Percentiles rank a stretch among this genome's conserved stretches.
phyloP scores from a whole-genome alignment of 495 filamentous ascomycete species.

The Lineolata rhizophorae region DNA sequence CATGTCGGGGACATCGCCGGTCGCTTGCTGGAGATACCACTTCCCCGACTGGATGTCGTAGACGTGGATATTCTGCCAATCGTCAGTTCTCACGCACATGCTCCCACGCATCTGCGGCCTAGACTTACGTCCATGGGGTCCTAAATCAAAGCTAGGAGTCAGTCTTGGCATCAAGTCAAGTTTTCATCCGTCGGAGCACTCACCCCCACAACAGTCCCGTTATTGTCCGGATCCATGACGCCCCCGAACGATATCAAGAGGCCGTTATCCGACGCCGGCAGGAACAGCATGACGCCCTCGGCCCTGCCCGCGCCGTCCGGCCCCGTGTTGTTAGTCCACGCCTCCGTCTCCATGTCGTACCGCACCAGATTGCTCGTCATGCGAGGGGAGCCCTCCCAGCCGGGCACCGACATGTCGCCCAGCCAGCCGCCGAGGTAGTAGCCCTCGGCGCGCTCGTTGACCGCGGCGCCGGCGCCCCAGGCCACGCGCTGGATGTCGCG shows the following conservation, averaged over 20 bases:
- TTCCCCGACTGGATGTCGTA: constrained; percentile 27
- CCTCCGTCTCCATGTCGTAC: constrained; percentile 23
- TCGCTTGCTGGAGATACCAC: constrained; percentile 32
- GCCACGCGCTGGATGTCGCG: constrained; percentile 14
- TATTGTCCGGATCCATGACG: constrained; percentile 14
- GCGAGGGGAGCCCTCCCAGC: constrained; percentile 20
- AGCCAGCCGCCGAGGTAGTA: constrained; percentile 29
- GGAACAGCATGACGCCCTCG: constrained; percentile 24
- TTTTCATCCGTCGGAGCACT: too few species aligned
- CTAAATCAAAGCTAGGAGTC: too few species aligned
- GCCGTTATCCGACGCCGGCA: constrained; percentile 29
- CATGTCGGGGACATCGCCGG: constrained; percentile 22
- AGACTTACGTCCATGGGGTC: constrained; percentile 14
- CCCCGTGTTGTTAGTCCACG: constrained; percentile 22
- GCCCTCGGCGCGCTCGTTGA: constrained; percentile 17
- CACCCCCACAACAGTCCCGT: constrained; percentile 11
- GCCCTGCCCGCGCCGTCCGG: constrained; percentile 22
- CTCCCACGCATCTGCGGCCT: too few species aligned
- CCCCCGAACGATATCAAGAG: constrained; percentile 32
- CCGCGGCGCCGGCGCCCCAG: constrained; percentile 17
- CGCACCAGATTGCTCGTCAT: constrained; percentile 21
- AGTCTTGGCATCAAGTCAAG: too few species aligned
- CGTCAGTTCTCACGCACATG: neutral
- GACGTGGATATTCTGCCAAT: constrained; percentile 20
- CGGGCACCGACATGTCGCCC: constrained; percentile 20